These are phyloP conservation scores for Ceratobasidium papillatum DNA, from an alignment of 1,284 basidiomycete species.

Conservation along the genomic window DNA sequence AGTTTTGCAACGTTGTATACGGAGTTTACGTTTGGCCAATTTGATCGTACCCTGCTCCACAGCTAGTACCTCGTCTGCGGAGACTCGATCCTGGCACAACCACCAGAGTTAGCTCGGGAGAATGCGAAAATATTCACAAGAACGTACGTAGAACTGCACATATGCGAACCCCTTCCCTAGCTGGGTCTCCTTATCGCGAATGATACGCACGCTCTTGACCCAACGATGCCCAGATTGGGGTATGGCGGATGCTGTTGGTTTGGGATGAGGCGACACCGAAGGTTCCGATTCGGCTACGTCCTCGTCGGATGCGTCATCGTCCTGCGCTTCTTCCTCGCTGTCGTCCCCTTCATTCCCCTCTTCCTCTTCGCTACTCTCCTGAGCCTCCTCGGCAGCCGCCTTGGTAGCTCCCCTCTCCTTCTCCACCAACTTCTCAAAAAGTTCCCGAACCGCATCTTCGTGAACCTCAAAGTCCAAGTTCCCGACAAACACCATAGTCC, in stretches of 20 bases:
- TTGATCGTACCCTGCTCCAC: slow-evolving; percentile 78
- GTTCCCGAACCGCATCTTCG: slow-evolving; percentile 88
- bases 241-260: slow-evolving; percentile 10
- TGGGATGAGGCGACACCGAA: not conserved
- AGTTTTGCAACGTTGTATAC: slow-evolving; percentile 85
- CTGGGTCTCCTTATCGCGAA: slow-evolving; percentile 92
- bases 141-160: slow-evolving; percentile 79
- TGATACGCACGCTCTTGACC: slow-evolving; percentile 87
- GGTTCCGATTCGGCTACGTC: not conserved
- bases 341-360: slow-evolving; percentile 45
- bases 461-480: slow-evolving; percentile 92
- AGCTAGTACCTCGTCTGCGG: slow-evolving; percentile 88
- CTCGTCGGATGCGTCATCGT: not conserved
- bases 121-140: slow-evolving; percentile 21
- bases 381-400: slow-evolving; percentile 65
- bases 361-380: slow-evolving; percentile 47
- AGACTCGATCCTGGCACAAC: slow-evolving; percentile 76
- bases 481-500: slow-evolving; percentile 88
- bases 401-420: slow-evolving; percentile 68
- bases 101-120: no score
- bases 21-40: slow-evolving; percentile 88
- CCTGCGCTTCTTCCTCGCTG: slow-evolving; percentile 36
- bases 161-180: slow-evolving; percentile 99
- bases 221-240: slow-evolving; percentile 55
- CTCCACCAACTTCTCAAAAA: slow-evolving; percentile 83